A percentile compares a stretch with the other conserved stretches of the same genome.
Evolutionary conservation across 371 early-diverging fungal species (phyloP).

Genomic region (Sporodiniella umbellata): DNA sequence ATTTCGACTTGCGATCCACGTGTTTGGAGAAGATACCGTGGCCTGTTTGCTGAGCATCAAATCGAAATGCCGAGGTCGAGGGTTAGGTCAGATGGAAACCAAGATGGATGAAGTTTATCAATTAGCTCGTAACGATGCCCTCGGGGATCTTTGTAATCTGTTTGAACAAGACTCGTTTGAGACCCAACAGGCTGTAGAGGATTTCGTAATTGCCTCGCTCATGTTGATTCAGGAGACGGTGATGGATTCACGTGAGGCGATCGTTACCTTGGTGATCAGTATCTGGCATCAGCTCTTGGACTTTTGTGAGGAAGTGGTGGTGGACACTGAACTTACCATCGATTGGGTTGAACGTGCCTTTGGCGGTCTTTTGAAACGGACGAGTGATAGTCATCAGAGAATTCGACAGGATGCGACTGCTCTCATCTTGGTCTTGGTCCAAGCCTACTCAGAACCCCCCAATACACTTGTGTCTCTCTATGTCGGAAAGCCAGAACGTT

Average conservation of each 20-base stretch:
- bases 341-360: constrained; percentile 53
- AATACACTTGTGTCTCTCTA: constrained; percentile 53
- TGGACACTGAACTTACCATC: constrained; percentile 29
- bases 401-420: constrained; percentile 47
- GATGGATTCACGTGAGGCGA: constrained; percentile 65
- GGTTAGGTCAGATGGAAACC: constrained; percentile 36
- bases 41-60: constrained; percentile 52
- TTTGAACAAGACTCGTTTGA: background rate
- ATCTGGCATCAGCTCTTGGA: constrained; percentile 58
- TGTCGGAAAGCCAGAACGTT: constrained; percentile 36
- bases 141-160: background rate
- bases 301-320: background rate
- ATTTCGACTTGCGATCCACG: constrained; percentile 46
- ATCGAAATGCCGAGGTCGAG: constrained; percentile 48
- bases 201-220: constrained; percentile 54
- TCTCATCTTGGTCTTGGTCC: constrained; percentile 51
- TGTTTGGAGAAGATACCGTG: constrained; percentile 48
- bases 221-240: constrained; percentile 58
- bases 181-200: background rate
- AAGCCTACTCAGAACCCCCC: constrained; percentile 45
- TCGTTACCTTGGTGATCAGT: constrained; percentile 42
- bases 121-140: constrained; percentile 9
- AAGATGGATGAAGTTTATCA: constrained; percentile 25
- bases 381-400: constrained; percentile 59
- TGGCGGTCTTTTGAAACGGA: constrained; percentile 53